phyloP scores from a whole-genome alignment of 805 yeast genomes.

The Sugiyamaella qingdaonensis region DNA sequence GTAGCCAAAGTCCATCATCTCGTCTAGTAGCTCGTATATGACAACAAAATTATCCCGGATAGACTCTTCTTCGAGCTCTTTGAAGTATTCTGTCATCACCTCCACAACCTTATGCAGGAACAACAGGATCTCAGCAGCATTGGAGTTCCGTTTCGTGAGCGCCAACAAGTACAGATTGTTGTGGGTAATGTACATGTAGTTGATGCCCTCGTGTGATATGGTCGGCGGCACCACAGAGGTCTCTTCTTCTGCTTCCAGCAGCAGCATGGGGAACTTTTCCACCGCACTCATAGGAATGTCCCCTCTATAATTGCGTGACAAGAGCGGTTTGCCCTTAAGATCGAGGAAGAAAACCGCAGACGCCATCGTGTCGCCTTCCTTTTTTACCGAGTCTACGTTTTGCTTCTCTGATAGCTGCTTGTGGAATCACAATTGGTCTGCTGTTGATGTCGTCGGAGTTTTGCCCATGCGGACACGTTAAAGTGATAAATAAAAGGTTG shows the following conservation, averaged over 20 bases:
- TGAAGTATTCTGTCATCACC: conserved; percentile 45
- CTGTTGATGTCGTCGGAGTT: neutral
- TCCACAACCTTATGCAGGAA: conserved; percentile 49
- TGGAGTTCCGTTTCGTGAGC: conserved; percentile 33
- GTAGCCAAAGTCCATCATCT: conserved; percentile 84
- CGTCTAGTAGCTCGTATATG: conserved; percentile 80
- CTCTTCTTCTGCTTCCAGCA: conserved; percentile 41
- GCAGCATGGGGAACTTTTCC: conserved; percentile 55
- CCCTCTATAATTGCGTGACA: conserved; percentile 67
- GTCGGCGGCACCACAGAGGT: conserved; percentile 42
- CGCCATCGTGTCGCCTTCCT: conserved; percentile 41
- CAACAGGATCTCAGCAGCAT: conserved; percentile 54
- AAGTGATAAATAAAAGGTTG: neutral
- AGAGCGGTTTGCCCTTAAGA: conserved; percentile 60
- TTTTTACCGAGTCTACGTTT: neutral
- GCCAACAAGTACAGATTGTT: conserved; percentile 43
- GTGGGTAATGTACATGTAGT: conserved; percentile 51
- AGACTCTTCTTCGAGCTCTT: conserved; percentile 50
- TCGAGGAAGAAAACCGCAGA: conserved; percentile 69
- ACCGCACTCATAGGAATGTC: conserved; percentile 59
- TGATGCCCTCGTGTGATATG: conserved; percentile 44
- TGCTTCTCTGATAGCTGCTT: too few relatives aligned
- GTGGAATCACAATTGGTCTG: neutral
- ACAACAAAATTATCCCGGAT: conserved; percentile 69
- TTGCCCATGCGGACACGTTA: neutral